These are phyloP conservation scores for Oryza officinalis DNA, from an alignment of 176 grass and related monocot species.

Conservation along the genomic window DNA sequence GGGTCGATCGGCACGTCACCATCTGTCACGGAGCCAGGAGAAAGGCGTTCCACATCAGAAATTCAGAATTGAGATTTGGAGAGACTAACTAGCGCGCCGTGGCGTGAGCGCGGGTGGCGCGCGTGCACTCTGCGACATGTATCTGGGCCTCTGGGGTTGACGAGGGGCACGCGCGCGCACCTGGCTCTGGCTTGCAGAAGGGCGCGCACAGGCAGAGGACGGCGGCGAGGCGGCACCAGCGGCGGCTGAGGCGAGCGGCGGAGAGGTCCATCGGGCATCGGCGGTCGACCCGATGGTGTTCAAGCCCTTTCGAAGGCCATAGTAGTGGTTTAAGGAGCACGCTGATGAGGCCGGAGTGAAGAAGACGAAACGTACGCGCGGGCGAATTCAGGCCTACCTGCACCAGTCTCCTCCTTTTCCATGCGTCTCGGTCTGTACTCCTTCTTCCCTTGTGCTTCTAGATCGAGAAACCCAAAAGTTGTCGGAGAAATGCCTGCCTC, in stretches of 20 bases:
- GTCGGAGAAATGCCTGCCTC: neutral
- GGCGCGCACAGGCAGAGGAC: constrained; percentile 34
- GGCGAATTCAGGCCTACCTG: constrained; percentile 40
- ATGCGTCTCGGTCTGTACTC: neutral
- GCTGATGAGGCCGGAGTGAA: neutral
- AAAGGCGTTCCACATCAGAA: neutral
- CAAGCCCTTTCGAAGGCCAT: neutral
- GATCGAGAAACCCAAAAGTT: neutral
- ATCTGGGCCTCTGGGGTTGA: neutral
- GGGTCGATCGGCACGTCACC: neutral
- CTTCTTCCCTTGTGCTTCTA: neutral
- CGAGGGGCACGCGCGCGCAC: neutral
- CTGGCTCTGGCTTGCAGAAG: constrained; percentile 39
- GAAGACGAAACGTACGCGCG: neutral
- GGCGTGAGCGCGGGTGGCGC: neutral
- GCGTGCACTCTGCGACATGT: too few relatives aligned
- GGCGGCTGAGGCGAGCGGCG: neutral
- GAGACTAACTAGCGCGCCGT: neutral
- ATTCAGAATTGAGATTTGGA: neutral
- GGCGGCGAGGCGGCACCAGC: constrained; percentile 23
- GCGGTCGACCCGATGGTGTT: neutral
- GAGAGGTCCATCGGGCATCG: constrained; percentile 35
- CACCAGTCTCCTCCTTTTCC: constrained; percentile 23
- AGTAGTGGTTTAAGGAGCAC: neutral
- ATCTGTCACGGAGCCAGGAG: neutral